Evolutionary conservation across 176 grass and related monocot species (phyloP), one percentile per base, ranked within the genome.

Genomic region (Stipa capillata): DNA sequence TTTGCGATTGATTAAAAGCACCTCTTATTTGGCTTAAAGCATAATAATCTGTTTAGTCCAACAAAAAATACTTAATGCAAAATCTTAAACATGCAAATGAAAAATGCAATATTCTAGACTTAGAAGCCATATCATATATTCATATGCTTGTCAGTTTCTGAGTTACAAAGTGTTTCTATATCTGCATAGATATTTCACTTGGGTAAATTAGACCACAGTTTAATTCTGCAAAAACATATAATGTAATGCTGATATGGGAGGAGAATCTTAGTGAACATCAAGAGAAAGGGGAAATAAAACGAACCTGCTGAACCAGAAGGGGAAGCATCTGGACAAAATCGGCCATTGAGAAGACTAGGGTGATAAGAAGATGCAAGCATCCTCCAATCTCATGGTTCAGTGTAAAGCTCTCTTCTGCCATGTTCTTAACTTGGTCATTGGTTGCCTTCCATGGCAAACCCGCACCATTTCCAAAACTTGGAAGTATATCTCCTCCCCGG

Each of bases 251-350:
- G n/a, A 45, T 51, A 50, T 33, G 52, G 47, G 67, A 78, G 59
- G 59, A 65, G n/a, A 35, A 53, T 11, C 39, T 42, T 70, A 76
- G 18, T 63, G 11, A 18, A 14, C 12, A 57, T 20, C 35, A 42
- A 52, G 23, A 64, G 54, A 7, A 39, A 28, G 24, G 39, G 21
- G 67, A 12, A 8, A 54, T 29, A 29, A 53, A 40, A 82, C 80
- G 1, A 84, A 98, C 95, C 95, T 98, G 95, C 83, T 79, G 92
- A 84, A 80, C 96, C 92, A 87, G 92, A 94, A 78, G 96, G 92
- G 50, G 96, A 98, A 82, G 92, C 87, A 89, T 98, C 96, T 50
- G 90, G 96, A 83, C 96, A 98, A 80, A 89, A 94, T 32, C 96
- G 79, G 2, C 92, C 96, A 75, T 70, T 94, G 32, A 94, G 87